Percentiles rank a stretch among this genome's conserved stretches.
Evolutionary conservation across 768 basidiomycete species (phyloP).

Genomic region (Boletus bicolor): DNA sequence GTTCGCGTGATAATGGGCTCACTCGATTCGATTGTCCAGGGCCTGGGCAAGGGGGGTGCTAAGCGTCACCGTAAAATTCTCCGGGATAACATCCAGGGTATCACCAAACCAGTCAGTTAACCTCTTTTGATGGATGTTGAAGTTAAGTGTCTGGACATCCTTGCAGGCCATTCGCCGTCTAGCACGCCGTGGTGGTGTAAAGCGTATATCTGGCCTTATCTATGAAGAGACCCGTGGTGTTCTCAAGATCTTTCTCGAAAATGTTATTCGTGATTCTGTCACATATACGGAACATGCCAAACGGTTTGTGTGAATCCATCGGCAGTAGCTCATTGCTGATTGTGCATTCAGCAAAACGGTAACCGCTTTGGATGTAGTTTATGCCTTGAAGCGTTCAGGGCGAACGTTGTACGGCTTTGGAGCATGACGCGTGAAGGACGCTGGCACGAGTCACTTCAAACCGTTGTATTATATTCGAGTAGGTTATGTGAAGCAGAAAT

Average conservation of each 20-base stretch:
- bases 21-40: constrained; percentile 33
- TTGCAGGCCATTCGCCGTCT: constrained; percentile 61
- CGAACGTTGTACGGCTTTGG: constrained; percentile 82
- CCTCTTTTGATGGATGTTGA: neutral
- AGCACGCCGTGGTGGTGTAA: constrained; percentile 86
- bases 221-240: constrained; percentile 90
- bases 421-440: constrained; percentile 48
- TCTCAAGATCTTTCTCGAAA: constrained; percentile 85
- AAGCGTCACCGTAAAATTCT: constrained; percentile 84
- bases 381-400: constrained; percentile 67
- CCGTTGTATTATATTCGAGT: constrained; percentile 6
- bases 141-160: neutral
- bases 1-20: neutral
- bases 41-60: constrained; percentile 82
- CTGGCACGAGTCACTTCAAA: neutral
- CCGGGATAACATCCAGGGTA: constrained; percentile 69
- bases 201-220: constrained; percentile 81
- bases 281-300: constrained; percentile 94
- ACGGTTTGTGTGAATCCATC: constrained; percentile 33
- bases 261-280: constrained; percentile 81
- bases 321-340: neutral
- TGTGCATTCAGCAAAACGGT: constrained; percentile 56
- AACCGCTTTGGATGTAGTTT: constrained; percentile 83
- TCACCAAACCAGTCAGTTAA: constrained; percentile 18
- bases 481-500: neutral